Base-by-base conservation (phyloP, 2,329 filamentous ascomycete species). In the Ustilaginoidea virens region DNA sequence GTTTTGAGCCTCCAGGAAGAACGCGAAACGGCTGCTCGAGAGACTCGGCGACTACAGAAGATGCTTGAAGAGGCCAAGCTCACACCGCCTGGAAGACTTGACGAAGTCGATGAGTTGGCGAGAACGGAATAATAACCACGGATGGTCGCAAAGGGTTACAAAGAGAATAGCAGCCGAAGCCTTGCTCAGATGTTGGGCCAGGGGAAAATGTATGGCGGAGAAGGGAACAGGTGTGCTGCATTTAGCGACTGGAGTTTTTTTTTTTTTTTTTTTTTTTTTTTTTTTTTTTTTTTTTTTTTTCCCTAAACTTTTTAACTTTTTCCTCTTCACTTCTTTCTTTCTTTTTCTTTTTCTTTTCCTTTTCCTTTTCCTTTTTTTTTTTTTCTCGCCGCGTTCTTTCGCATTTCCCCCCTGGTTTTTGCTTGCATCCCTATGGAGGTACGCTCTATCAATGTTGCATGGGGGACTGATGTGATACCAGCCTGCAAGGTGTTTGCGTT, bases 1-100 rank as follows among this genome's bases (percentile, higher is more conserved):
- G 81, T 90, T 25, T 72, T 80, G 43, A 77, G 82, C 47, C 61
- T 92, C 27, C 80, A 86, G 50, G 70, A 72, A 39, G 71, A 79
- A 51, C 66, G 72, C 42, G 81, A 90, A 45, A 72, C 76, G 39
- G 80, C 80, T 14, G 68, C 81, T 42, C 68, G 72, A 28, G 69
- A 79, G 50, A 85, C 80, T 33, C 66, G 70, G 42, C 67, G 61
- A 44, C 61, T 90, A 28, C 75, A 85, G 48, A 65, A 63, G 32
- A 60, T 73, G 38, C 68, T 87, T 35, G 63, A 72, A 34, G 60
- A 63, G 33, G 74, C 80, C 53, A 67, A 68, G 42, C 60, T 73
- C 39, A 67, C 67, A 46, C 54, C 56, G 25, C 41, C 56, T 21
- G 42, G 41, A 7, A 21, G 5, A n/a, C 5, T 8, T 11, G 23